A percentile compares a stretch with the other conserved stretches of the same genome.
Evolutionary conservation across 2,329 filamentous ascomycete species (phyloP).

Genomic region (Fonsecaea pedrosoi): DNA sequence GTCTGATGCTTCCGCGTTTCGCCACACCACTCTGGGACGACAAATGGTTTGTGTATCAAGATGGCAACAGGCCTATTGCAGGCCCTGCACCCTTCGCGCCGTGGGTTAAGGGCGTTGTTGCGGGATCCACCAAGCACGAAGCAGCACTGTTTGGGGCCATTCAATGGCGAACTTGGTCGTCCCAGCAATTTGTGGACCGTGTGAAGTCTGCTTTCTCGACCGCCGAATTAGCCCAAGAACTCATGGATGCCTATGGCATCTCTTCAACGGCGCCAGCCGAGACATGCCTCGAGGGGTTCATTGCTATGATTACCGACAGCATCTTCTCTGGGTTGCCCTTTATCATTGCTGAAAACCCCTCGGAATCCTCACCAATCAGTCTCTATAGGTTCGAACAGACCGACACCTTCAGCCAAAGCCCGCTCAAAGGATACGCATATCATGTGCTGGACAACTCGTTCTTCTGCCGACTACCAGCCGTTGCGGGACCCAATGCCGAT

Average conservation of each 20-base stretch:
- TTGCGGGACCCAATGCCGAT: conserved; percentile 22
- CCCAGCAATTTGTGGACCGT: conserved; percentile 19
- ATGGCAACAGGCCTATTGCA: conserved; percentile 22
- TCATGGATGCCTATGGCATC: conserved; percentile 23
- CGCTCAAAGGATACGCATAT: conserved; percentile 24
- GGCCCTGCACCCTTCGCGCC: conserved; percentile 27
- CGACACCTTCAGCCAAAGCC: conserved; percentile 22
- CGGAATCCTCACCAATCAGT: conserved; percentile 16
- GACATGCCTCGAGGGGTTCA: conserved; percentile 19
- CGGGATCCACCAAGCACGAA: conserved; percentile 26
- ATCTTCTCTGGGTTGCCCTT: conserved; percentile 26
- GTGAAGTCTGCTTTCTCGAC: conserved; percentile 16
- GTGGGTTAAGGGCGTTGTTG: conserved; percentile 26
- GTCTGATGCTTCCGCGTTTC: conserved; percentile 13
- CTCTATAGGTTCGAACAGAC: conserved; percentile 28
- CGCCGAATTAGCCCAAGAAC: conserved; percentile 16
- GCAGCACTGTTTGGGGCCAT: conserved; percentile 20
- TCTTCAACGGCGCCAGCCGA: conserved; percentile 11
- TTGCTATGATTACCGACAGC: conserved; percentile 25
- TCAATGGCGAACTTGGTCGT: conserved; percentile 22
- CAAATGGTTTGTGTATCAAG: conserved; percentile 28
- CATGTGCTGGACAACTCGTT: conserved; percentile 28
- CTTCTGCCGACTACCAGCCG: conserved; percentile 28
- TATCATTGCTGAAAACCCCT: conserved; percentile 18
- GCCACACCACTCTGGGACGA: conserved; percentile 28